Percentiles rank a stretch among this genome's conserved stretches.
Evolutionary conservation across 208 protist species (phyloP).

Genomic region (Wallacemonas sp.): DNA sequence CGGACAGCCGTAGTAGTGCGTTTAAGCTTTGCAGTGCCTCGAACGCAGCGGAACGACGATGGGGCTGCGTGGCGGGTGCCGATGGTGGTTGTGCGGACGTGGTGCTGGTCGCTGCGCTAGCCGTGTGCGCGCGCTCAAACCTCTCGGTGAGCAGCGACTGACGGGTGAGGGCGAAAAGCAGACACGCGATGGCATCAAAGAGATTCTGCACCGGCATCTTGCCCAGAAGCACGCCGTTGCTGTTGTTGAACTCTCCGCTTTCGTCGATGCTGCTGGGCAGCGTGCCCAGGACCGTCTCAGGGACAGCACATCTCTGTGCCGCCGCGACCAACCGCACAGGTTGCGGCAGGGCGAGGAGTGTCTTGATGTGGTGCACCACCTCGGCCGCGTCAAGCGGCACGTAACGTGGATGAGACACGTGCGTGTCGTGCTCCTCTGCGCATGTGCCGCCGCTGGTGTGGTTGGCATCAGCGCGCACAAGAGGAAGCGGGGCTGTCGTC

Average conservation of each 20-base stretch:
- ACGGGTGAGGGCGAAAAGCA: constrained; percentile 24
- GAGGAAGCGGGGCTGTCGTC: background rate
- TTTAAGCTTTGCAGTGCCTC: constrained; percentile 36
- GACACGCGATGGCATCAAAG: constrained; percentile 24
- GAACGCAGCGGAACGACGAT: constrained; percentile 11
- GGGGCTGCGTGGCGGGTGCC: no score
- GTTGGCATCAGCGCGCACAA: background rate
- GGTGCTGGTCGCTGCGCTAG: background rate
- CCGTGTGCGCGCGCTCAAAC: constrained; percentile 7
- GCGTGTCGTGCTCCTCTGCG: background rate
- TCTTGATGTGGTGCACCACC: constrained; percentile 20
- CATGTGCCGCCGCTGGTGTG: background rate
- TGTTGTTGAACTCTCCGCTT: background rate
- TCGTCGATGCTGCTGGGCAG: constrained; percentile 3
- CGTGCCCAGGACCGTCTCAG: background rate
- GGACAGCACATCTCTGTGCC: constrained; percentile 18
- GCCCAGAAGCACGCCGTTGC: constrained; percentile 3
- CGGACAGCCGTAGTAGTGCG: constrained; percentile 29
- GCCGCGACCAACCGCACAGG: constrained; percentile 19
- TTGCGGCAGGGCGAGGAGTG: constrained; percentile 20
- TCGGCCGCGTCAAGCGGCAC: constrained; percentile 16
- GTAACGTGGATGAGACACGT: background rate
- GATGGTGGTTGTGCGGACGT: background rate
- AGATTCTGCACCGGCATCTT: constrained; percentile 18
- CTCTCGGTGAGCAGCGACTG: constrained; percentile 20